Percentiles rank a stretch among this genome's conserved stretches.
phyloP scores from a whole-genome alignment of 1,284 basidiomycete genomes.

The Cutaneotrichosporon cyanovorans region DNA sequence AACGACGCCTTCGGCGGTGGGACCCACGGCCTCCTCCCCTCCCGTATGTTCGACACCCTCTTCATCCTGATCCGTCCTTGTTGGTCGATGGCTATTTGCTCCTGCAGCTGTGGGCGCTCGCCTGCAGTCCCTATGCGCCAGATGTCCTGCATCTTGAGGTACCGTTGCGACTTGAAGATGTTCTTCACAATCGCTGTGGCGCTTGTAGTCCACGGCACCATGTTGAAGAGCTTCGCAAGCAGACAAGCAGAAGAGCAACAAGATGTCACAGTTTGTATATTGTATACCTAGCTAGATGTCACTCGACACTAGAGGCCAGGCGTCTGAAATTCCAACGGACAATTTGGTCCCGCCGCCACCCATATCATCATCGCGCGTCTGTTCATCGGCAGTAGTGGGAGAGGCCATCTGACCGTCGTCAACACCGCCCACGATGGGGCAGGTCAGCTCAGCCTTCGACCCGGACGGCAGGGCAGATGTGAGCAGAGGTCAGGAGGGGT shows the following conservation, averaged over 20 bases:
- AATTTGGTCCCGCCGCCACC: slow-evolving; percentile 2
- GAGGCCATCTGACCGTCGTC: too few relatives aligned
- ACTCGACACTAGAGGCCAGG: too few relatives aligned
- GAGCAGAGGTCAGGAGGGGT: not conserved
- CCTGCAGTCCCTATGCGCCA: slow-evolving; percentile 19
- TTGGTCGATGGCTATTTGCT: slow-evolving; percentile 10
- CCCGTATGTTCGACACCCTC: slow-evolving; percentile 23
- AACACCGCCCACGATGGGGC: slow-evolving; percentile 23
- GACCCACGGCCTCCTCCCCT: slow-evolving; percentile 23
- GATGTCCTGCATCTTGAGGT: slow-evolving; percentile 16
- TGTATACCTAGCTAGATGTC: too few relatives aligned
- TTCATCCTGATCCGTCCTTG: slow-evolving; percentile 27
- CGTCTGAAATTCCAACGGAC: not conserved
- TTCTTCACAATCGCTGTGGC: slow-evolving; percentile 3
- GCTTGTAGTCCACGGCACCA: slow-evolving; percentile 1
- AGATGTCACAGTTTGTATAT: too few relatives aligned
- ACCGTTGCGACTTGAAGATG: not conserved
- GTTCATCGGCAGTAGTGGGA: not conserved
- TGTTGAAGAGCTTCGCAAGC: not conserved
- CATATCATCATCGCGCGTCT: not conserved
- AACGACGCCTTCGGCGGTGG: slow-evolving; percentile 20
- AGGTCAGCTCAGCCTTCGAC: slow-evolving; percentile 29
- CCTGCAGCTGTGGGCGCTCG: slow-evolving; percentile 13
- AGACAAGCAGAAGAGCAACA: too few relatives aligned
- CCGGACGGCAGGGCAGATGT: slow-evolving; percentile 14